Conservation (phyloP, 768 basidiomycete species). For the Lenzites betulinus region DNA sequence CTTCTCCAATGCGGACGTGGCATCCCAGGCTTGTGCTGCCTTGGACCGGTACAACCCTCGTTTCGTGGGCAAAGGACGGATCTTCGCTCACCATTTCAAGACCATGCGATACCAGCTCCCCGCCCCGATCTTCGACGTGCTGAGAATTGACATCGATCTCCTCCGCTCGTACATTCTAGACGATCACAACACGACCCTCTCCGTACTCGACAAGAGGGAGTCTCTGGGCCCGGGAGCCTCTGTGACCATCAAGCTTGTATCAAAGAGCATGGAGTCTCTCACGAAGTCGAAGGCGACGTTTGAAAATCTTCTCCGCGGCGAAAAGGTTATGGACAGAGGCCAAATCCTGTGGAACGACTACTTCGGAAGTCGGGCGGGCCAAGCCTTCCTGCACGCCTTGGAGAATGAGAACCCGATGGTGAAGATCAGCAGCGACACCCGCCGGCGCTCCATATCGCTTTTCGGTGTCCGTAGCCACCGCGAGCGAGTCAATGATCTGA, state of each 20-base stretch:
- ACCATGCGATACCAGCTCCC: constrained; percentile 51
- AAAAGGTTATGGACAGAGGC: constrained; percentile 53
- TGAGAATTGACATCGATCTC: constrained; percentile 47
- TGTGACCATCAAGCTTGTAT: constrained; percentile 49
- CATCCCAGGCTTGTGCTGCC: constrained; percentile 48
- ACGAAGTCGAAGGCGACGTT: constrained; percentile 59
- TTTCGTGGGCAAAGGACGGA: constrained; percentile 45
- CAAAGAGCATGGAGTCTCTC: constrained; percentile 51
- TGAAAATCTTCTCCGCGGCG: constrained; percentile 63
- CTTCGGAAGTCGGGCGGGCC: constrained; percentile 48
- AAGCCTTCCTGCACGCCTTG: constrained; percentile 46
- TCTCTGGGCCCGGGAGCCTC: constrained; percentile 12
- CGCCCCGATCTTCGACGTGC: constrained; percentile 37
- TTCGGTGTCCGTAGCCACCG: constrained; percentile 52
- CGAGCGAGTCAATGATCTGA: constrained; percentile 40
- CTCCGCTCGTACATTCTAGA: constrained; percentile 42
- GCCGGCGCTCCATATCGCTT: constrained; percentile 50
- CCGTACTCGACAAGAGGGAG: constrained; percentile 19
- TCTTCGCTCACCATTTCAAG: constrained; percentile 57
- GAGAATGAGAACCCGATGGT: constrained; percentile 42
- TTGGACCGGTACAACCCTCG: constrained; percentile 50
- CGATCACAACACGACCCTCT: constrained; percentile 34
- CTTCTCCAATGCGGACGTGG: constrained; percentile 54
- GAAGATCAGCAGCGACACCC: constrained; percentile 43
- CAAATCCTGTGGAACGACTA: constrained; percentile 67